Evolutionary conservation across 352 stramenopile species (phyloP), one percentile per base, ranked within the genome.

Genomic region (Globisporangium takayamanum): DNA sequence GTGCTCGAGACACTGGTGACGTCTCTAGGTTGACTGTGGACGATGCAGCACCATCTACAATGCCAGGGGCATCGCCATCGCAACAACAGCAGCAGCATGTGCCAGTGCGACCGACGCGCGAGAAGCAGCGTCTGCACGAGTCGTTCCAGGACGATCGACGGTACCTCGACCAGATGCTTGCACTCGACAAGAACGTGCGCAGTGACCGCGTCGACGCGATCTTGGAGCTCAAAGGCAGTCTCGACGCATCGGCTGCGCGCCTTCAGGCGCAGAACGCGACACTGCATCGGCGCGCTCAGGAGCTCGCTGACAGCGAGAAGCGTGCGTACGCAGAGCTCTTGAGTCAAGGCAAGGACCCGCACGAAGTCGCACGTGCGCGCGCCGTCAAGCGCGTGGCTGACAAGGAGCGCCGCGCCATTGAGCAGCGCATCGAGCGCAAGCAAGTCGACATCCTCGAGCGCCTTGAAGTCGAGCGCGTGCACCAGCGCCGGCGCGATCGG

Each of bases 281-380:
- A 18, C 36, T 66, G 18, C 58, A 78, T 45, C 68, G 67, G 8
- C 61, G 64, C 33, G 44, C 58, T 3, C 46, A 77, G 36, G 63
- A 70, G 1, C 57, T 73, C 18, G 64, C 66, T 0, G 53, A 68
- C 2, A 46, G 70, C n/a, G 68, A 88, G 50, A 69, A 65, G 28
- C 50, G 62, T 1, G 59, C 67, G 16, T 87, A 86, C 48, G 68
- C 86, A 30, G 66, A 73, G 50, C 63, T 91, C 4, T 44, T 94
- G 45, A 67, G 71, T 26, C 80, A 89, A 33, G 84, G 84, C 6
- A 74, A 84, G 50, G 94, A 94, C 59, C 82, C 86, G 20, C 88
- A 94, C 59, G 80, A 93, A 48, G 78, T 88, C 3, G 64, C 78
- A 2, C 82, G 86, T 36, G 63, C 59, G 2, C 67, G 74, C 25